These are phyloP conservation scores for Poa annua DNA, from an alignment of 176 grass and related monocot species.

Conservation along the genomic window DNA sequence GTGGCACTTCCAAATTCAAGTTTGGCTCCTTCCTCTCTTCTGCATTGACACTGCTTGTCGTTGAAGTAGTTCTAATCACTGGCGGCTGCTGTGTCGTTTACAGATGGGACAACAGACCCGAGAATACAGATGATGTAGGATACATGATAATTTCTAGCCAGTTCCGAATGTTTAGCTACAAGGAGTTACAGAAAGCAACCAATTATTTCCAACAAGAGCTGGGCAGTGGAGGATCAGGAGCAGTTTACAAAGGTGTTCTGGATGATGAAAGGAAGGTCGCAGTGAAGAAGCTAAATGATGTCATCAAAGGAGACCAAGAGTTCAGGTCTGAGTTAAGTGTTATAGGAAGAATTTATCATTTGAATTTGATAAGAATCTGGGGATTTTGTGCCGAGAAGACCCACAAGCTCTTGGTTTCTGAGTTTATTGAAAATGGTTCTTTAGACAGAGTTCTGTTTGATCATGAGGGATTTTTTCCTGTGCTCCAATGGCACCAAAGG, in stretches of 20 bases:
- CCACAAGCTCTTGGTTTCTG: background rate
- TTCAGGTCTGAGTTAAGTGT: background rate
- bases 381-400: background rate
- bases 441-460: background rate
- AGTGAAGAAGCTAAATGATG: constrained; percentile 4
- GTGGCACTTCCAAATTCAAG: background rate
- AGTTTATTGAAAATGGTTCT: constrained; percentile 1
- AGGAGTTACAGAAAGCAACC: background rate
- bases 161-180: background rate
- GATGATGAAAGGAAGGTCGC: background rate
- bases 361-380: background rate
- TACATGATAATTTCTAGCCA: constrained; percentile 2
- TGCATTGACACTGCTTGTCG: constrained; percentile 36
- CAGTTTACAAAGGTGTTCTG: background rate
- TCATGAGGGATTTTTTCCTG: background rate
- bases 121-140: background rate
- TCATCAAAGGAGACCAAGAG: background rate
- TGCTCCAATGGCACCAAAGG: background rate
- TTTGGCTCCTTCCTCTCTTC: constrained; percentile 58
- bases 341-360: background rate
- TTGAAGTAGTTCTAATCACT: constrained; percentile 44
- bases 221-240: background rate
- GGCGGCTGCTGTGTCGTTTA: constrained; percentile 41
- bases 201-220: background rate
- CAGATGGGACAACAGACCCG: constrained; percentile 5